Conservation (phyloP, 83 land plant genomes). For the Picea engelmannii region DNA sequence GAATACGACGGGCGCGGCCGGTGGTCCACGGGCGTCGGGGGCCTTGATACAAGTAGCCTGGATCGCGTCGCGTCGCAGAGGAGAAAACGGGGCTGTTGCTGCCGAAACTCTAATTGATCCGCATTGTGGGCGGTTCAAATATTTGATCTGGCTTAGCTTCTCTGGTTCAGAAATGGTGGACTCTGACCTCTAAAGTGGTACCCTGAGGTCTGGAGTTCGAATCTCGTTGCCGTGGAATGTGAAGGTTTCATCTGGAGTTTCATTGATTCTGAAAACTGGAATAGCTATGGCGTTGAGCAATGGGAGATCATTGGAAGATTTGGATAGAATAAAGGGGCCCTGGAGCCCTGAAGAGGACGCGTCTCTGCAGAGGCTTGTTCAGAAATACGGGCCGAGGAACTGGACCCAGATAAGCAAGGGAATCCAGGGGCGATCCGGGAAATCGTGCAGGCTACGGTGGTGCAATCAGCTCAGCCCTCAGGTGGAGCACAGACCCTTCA, state of each 20-base stretch:
- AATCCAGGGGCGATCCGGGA: conserved; percentile 55
- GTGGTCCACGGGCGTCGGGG: not conserved
- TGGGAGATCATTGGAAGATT: not conserved
- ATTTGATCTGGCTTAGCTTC: not conserved
- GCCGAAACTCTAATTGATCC: not conserved
- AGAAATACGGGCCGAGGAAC: conserved; percentile 54
- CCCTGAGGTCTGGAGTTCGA: not conserved
- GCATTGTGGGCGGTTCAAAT: not conserved
- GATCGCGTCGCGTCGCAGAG: no score
- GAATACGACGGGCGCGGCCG: not conserved
- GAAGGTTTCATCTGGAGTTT: not conserved
- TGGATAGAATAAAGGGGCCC: conserved; percentile 69
- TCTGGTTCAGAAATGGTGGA: not conserved
- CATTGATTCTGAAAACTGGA: not conserved
- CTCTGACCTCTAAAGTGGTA: not conserved
- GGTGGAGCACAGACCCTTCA: conserved; percentile 76
- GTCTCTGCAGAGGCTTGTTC: conserved; percentile 35
- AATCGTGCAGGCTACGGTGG: conserved; percentile 66
- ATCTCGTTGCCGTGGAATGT: not conserved
- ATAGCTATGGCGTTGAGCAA: not conserved
- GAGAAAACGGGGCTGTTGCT: conserved; percentile 3
- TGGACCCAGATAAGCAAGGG: conserved; percentile 66
- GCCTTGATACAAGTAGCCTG: not conserved
- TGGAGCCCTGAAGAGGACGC: conserved; percentile 72
- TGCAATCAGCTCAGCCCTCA: conserved; percentile 75